A percentile compares a stretch with the other conserved stretches of the same genome.
phyloP scores from a whole-genome alignment of 2,329 filamentous ascomycete genomes.

The Nemania diffusa region DNA sequence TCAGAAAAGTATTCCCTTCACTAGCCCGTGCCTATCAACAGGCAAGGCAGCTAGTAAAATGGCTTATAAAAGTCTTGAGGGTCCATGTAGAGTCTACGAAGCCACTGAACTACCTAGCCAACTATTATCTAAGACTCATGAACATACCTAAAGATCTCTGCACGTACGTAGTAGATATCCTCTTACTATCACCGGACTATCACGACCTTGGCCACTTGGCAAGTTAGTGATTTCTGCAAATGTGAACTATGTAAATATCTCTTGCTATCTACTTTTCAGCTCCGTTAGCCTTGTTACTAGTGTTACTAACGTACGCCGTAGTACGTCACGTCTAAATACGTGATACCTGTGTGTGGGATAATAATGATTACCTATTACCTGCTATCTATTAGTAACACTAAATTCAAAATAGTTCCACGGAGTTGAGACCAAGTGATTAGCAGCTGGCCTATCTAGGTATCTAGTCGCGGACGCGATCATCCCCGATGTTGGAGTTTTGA shows the following conservation, averaged over 20 bases:
- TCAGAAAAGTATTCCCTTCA: too few species aligned
- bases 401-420: not conserved
- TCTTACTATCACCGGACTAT: too few species aligned
- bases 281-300: not conserved
- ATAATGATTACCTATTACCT: not conserved
- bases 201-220: too few species aligned
- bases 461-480: too few species aligned
- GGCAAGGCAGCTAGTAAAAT: too few species aligned
- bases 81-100: too few species aligned
- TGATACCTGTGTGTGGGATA: not conserved
- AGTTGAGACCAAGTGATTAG: not conserved
- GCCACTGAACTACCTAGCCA: constrained; percentile 1
- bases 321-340: not conserved
- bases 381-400: not conserved
- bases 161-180: too few species aligned
- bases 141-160: too few species aligned
- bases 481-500: too few species aligned
- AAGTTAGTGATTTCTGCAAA: not conserved
- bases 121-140: too few species aligned
- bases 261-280: not conserved
- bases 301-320: not conserved
- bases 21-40: too few species aligned
- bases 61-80: too few species aligned
- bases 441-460: not conserved
- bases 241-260: not conserved